phyloP scores from a whole-genome alignment of 495 filamentous ascomycete species.

The Alectoria sarmentosa region DNA sequence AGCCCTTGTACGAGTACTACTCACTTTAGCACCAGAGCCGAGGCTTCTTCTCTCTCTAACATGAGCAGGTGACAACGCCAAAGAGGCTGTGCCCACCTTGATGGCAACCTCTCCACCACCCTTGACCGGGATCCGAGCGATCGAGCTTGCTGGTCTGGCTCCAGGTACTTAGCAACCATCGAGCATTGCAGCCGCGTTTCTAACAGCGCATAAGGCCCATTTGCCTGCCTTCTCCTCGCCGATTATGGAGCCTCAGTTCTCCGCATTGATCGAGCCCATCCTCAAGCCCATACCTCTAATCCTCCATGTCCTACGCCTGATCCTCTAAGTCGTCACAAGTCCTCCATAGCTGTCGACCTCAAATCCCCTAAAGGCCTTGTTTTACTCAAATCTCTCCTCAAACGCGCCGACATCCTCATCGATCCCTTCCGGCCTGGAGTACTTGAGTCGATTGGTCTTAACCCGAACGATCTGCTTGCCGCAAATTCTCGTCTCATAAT shows the following conservation, averaged over 20 bases:
- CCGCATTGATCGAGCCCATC: constrained; percentile 66
- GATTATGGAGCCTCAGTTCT: constrained; percentile 85
- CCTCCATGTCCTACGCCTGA: constrained; percentile 48
- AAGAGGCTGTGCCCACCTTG: constrained; percentile 1
- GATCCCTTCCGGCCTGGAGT: constrained; percentile 91
- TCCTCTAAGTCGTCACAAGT: constrained; percentile 69
- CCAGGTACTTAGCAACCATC: constrained; percentile 50
- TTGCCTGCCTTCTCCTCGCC: constrained; percentile 79
- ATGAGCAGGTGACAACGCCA: background rate
- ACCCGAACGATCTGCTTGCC: constrained; percentile 55
- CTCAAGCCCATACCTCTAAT: constrained; percentile 30
- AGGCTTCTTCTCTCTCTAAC: background rate
- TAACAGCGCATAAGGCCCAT: constrained; percentile 54
- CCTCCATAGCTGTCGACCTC: constrained; percentile 69
- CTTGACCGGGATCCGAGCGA: constrained; percentile 67
- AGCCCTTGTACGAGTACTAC: background rate
- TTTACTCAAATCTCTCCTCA: constrained; percentile 58
- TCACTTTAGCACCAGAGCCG: too few relatives aligned
- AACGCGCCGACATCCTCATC: constrained; percentile 68
- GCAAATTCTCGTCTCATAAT: constrained; percentile 74
- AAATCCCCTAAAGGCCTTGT: constrained; percentile 55
- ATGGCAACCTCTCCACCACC: constrained; percentile 50
- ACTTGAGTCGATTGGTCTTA: constrained; percentile 73
- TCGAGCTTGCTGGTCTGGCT: constrained; percentile 86
- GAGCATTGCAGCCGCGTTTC: background rate